Base-by-base conservation (phyloP, 2,329 filamentous ascomycete species). In the Diaporthe citrichinensis region DNA sequence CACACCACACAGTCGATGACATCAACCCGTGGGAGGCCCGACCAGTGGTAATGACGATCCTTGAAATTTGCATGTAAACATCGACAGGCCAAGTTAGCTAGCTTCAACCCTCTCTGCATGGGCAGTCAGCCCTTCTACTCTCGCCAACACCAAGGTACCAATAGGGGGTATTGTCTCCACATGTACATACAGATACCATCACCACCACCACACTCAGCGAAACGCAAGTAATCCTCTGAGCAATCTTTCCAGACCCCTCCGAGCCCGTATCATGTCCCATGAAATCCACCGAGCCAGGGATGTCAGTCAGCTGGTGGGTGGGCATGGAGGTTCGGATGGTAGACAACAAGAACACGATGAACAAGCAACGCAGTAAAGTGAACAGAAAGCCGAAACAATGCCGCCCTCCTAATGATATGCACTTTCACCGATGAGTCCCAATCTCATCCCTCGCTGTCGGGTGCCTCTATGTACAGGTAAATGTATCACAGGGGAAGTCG, bases 241-340 rank as follows among this genome's bases (percentile, higher is more conserved):
- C 71, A 73, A 73, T 73, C 71, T 65, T 73, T n/a, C 46, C 58
- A 73, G 71, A 61, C 71, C 58, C 58, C 28, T 53, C 58, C 46
- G 46, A 34, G 49, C 55, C 65, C 65, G 49, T 69, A 7, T 23
- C 49, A 20, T 65, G 28, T 17, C 46, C 71, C 51, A 61, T 20
- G 39, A n/a, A 34, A 28, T 34, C 39, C 58, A 65, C n/a, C 46
- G 12, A 51, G 31, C 34, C 34, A 65, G 36, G 46, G 36, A 55
- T 14, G 71, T 20, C 25, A 15, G 25, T 41, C 31, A 36, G 10
- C 36, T 55, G 51, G 57, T 57, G 61, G 46, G 39, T 57, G 28
- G 28, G 31, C 34, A 73, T 28, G 46, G 46, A 73, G 49, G 34
- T 28, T 53, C 34, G n/a, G 41, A 41, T 55, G 46, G 46, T 28